Evolutionary conservation across 1,284 basidiomycete genomes (phyloP), one percentile per base, ranked within the genome.

Genomic region (Cutaneotrichosporon daszewskae): DNA sequence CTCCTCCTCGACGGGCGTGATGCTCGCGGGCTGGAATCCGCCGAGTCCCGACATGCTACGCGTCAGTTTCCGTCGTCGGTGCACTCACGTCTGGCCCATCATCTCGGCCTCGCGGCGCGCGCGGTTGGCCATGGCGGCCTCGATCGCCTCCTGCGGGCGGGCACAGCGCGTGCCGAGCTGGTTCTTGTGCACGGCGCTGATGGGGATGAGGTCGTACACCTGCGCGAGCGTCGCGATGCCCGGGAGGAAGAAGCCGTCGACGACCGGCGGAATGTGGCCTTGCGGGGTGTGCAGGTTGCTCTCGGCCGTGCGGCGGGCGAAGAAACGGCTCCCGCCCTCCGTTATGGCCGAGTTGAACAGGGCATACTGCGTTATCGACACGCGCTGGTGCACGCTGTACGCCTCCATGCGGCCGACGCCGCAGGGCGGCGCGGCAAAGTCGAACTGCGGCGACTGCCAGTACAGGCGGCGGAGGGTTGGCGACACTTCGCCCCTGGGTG

Each of bases 131-230:
- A 20, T 29, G 3, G 42, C 47, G 2, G 47, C 47, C 7, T 23
- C n/a, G n/a, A 49, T 16, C 2, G 47, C 42, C 22, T 25, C 32
- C 3, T 33, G 32, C 5, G 47, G 47, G 19, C 47, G 41, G 19
- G 32, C 33, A 20, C 47, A 49, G 12, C 47, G 41, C 9, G 19
- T 26, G 4, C 14, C 41, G 2, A 44, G 12, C 42, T 49, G 47
- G 18, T 33, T 20, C 18, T 25, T 22, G 14, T 32, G 28, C 18
- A 36, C 14, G 1, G 45, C 45, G 3, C 31, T 3, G 1, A 17
- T 10, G 5, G 47, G 47, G 6, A 49, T 35, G 19, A 49, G 42
- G 34, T 49, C 47, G 18, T 44, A 49, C 29, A 49, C 16, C 38
- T 44, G 41, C 5, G 14, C 32, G 12, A 5, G 24, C 9, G 29